These are phyloP conservation scores for Marchantia paleacea DNA, from an alignment of 225 moss, liverwort and hornwort species.

Conservation along the genomic window DNA sequence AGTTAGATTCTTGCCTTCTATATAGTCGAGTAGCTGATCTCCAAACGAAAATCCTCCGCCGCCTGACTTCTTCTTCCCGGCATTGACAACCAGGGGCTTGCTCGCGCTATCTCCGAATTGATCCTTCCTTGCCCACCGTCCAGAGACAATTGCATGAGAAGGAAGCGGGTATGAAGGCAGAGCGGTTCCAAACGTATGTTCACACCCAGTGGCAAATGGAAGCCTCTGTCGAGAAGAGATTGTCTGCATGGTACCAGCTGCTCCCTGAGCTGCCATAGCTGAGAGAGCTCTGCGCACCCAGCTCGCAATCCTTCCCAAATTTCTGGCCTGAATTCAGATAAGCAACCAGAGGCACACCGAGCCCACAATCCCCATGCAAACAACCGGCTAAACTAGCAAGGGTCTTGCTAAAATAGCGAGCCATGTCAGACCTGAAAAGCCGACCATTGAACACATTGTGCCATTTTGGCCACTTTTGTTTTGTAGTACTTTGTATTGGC, in stretches of 20 bases:
- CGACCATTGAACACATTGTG: no score
- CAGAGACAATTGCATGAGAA: not conserved
- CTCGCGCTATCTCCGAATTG: not conserved
- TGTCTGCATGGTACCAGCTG: not conserved
- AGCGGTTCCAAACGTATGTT: not conserved
- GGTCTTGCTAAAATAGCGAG: not conserved
- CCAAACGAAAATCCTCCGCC: conserved; percentile 57
- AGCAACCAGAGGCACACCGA: not conserved
- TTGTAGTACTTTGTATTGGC: no score
- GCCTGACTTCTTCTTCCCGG: conserved; percentile 33
- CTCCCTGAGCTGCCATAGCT: conserved; percentile 19
- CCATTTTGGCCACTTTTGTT: no score
- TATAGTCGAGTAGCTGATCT: conserved; percentile 89
- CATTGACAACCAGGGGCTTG: conserved; percentile 9
- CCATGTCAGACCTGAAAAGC: not conserved
- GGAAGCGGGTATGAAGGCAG: not conserved
- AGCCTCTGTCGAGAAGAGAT: not conserved
- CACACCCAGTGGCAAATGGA: not conserved
- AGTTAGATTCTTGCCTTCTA: conserved; percentile 57
- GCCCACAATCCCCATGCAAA: not conserved
- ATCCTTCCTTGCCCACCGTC: not conserved
- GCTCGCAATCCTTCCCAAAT: not conserved
- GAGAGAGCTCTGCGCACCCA: conserved; percentile 5
- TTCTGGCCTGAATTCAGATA: conserved; percentile 2
- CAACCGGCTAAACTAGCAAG: not conserved